These are phyloP conservation scores for Sarcomyxa edulis DNA, from an alignment of 768 basidiomycete genomes.

Conservation along the genomic window DNA sequence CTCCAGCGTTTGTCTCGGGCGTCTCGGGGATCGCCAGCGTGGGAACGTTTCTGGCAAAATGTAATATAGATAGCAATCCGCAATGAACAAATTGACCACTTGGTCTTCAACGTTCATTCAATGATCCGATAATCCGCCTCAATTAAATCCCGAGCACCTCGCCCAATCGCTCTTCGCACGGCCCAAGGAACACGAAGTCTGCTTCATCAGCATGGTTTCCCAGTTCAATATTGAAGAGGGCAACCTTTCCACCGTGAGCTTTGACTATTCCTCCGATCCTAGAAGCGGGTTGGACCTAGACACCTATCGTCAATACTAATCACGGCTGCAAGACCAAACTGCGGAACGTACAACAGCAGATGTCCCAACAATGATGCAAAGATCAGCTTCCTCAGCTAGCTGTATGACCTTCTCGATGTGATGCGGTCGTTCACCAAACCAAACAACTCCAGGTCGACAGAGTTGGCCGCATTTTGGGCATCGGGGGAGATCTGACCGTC, in stretches of 20 bases:
- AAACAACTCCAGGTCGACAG: constrained; percentile 31
- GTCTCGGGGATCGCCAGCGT: too few relatives aligned
- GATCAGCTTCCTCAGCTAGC: constrained; percentile 22
- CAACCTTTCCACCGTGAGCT: constrained; percentile 26
- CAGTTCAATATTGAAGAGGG: constrained; percentile 30
- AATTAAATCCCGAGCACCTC: constrained; percentile 5
- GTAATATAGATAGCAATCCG: too few relatives aligned
- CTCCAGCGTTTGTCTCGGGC: too few relatives aligned
- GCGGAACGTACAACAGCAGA: constrained; percentile 20
- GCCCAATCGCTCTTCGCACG: constrained; percentile 19
- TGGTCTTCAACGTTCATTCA: too few relatives aligned
- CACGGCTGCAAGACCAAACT: neutral
- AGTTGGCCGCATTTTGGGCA: constrained; percentile 23
- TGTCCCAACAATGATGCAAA: constrained; percentile 33
- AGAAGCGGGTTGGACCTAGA: constrained; percentile 23
- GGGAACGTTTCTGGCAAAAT: too few relatives aligned
- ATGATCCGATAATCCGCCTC: too few relatives aligned
- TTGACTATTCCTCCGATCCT: constrained; percentile 18
- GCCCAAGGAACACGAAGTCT: constrained; percentile 28
- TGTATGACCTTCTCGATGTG: constrained; percentile 21
- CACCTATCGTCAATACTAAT: neutral
- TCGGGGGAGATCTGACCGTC: constrained; percentile 3
- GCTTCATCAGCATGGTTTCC: constrained; percentile 18
- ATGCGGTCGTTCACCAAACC: constrained; percentile 32
- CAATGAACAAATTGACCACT: too few relatives aligned